These are phyloP conservation scores for Zygosaccharomyces bailii DNA, from an alignment of 805 yeast species.

Conservation along the genomic window DNA sequence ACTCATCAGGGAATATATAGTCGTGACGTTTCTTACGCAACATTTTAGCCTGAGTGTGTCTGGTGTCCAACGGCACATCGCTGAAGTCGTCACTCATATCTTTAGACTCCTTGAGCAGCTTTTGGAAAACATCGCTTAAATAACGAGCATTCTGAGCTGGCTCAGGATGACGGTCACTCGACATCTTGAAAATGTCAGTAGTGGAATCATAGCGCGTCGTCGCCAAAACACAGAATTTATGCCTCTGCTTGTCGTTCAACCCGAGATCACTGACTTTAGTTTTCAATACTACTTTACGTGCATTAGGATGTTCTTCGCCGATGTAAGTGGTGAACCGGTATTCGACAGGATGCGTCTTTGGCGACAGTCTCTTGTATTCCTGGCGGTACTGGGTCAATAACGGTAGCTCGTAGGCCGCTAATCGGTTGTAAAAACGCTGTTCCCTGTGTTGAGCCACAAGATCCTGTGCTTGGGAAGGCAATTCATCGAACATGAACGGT, in stretches of 20 bases:
- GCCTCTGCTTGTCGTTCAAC: slow-evolving; percentile 51
- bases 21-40: slow-evolving; percentile 41
- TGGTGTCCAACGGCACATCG: slow-evolving; percentile 78
- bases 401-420: slow-evolving; percentile 92
- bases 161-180: slow-evolving; percentile 62
- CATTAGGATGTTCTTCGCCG: slow-evolving; percentile 62
- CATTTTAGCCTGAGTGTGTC: slow-evolving; percentile 55
- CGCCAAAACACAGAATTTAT: slow-evolving; percentile 74
- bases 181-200: slow-evolving; percentile 58
- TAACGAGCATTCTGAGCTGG: slow-evolving; percentile 84
- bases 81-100: slow-evolving; percentile 58
- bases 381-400: slow-evolving; percentile 71
- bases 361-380: slow-evolving; percentile 51
- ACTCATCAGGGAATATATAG: slow-evolving; percentile 66
- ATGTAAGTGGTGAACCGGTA: slow-evolving; percentile 71
- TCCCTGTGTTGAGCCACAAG: slow-evolving; percentile 67
- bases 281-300: slow-evolving; percentile 58
- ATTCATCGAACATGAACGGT: slow-evolving; percentile 59
- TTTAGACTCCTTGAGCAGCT: slow-evolving; percentile 61
- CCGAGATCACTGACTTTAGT: slow-evolving; percentile 53
- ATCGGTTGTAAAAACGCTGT: slow-evolving; percentile 69
- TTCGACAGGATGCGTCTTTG: slow-evolving; percentile 49
- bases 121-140: slow-evolving; percentile 59
- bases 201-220: slow-evolving; percentile 70
- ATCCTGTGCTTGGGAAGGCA: slow-evolving; percentile 69